A percentile compares a stretch with the other conserved stretches of the same genome.
These are phyloP conservation scores for Trichophyton verrucosum DNA, from an alignment of 2,329 filamentous ascomycete species.

Conservation along the genomic window DNA sequence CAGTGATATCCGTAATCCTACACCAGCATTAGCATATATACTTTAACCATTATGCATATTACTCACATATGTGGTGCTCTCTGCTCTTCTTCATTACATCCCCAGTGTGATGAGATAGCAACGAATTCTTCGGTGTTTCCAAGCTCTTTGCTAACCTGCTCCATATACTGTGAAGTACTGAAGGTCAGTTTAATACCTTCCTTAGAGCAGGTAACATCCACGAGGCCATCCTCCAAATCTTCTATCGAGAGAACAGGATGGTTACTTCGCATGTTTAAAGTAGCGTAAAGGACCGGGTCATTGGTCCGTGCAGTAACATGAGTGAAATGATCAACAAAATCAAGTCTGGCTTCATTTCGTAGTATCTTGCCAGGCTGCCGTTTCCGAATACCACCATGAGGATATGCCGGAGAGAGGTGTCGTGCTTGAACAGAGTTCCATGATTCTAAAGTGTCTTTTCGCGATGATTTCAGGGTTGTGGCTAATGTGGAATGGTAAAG, in stretches of 20 bases:
- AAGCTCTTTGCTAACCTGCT: constrained; percentile 4
- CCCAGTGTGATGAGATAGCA: constrained; percentile 14
- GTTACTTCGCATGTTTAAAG: not conserved
- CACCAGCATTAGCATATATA: constrained; percentile 1
- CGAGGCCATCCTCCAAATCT: constrained; percentile 5
- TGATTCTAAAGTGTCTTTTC: not conserved
- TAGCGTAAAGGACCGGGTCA: constrained; percentile 3
- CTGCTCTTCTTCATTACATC: constrained; percentile 15
- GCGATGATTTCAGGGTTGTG: not conserved
- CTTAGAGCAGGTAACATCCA: constrained; percentile 3
- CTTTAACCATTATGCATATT: not conserved
- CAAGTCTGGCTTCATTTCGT: constrained; percentile 4
- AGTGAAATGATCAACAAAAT: constrained; percentile 7
- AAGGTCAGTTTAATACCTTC: constrained; percentile 11
- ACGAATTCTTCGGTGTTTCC: constrained; percentile 8
- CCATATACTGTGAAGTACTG: not conserved
- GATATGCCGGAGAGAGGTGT: constrained; percentile 5
- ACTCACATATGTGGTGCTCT: constrained; percentile 15
- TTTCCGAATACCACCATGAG: not conserved
- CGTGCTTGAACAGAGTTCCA: not conserved
- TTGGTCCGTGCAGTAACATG: not conserved
- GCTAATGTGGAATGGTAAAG: not conserved
- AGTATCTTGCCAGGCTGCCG: constrained; percentile 3
- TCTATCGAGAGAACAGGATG: constrained; percentile 6
- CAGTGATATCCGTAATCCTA: constrained; percentile 3